Base-by-base conservation (phyloP, 1,284 basidiomycete species). In the Cyathus olla region DNA sequence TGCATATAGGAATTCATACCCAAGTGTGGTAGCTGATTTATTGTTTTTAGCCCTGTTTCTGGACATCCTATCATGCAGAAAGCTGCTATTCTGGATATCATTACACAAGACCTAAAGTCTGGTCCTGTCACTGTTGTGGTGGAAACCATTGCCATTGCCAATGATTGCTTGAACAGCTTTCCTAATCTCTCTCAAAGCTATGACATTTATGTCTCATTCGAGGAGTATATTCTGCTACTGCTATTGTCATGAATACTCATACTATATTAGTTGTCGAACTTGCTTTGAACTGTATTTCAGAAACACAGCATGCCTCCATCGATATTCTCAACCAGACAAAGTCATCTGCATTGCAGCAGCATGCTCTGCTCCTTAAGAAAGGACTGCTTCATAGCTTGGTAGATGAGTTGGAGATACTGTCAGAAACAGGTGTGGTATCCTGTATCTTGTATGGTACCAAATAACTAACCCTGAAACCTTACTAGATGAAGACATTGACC, bases 191-290 rank as follows among this genome's bases (percentile, higher is more conserved):
- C 83, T 9, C 80, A 87, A 62, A 83, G 82, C 57, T 93, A 92
- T 66, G 90, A 92, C 63, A 88, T 94, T 44, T 87, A 90, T 61
- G 82, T 94, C 2, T 93, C 92, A 13, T 92, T 95, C 76, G 88
- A 90, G 0, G 84, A 80, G 61, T 44, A 9, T 55, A 35, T 35
- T 13, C 31, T 29, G 40, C 31, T n/a, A 56, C 19, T 56, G 19
- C 49, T 42, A 27, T 55, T 40, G 46, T 48, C 50, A 27, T 42
- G 5, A 61, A 48, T 28, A 54, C 39, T 44, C 37, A 63, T 51
- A n/a, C n/a, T 35, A 13, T 13, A 8, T 4, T 54, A 94, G 93
- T 95, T 60, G 82, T 89, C 17, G 88, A 92, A 57, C 68, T 86
- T n/a, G 82, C 85, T n/a, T 79, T 94, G 55, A 84, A 81, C 31